Percentiles rank a stretch among this genome's conserved stretches.
These are phyloP conservation scores for Acrocalymma vagum DNA, from an alignment of 2,329 filamentous ascomycete genomes.

Conservation along the genomic window DNA sequence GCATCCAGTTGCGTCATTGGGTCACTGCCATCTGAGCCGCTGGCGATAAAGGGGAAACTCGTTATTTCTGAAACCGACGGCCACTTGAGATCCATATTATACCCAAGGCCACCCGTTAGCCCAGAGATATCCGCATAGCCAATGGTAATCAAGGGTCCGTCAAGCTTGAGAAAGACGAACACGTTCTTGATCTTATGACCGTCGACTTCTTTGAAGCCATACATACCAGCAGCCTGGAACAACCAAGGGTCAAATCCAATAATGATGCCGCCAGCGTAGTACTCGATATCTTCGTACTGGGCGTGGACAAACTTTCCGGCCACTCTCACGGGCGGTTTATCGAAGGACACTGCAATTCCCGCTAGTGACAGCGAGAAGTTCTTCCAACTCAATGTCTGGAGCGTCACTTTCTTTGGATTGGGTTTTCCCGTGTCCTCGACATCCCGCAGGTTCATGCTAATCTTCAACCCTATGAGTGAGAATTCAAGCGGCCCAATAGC, in stretches of 20 bases:
- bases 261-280: background rate
- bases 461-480: too few relatives aligned
- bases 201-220: background rate
- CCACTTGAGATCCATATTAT: constrained; percentile 44
- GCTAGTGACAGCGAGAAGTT: too few relatives aligned
- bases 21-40: background rate
- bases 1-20: background rate
- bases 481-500: too few relatives aligned
- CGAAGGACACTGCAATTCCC: background rate
- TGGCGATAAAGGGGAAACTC: constrained; percentile 46
- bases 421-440: too few relatives aligned
- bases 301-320: background rate
- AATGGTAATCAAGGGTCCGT: constrained; percentile 50
- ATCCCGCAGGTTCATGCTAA: too few relatives aligned
- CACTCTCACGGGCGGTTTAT: background rate
- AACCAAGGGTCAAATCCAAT: background rate
- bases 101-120: constrained; percentile 52
- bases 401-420: too few relatives aligned
- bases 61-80: constrained; percentile 38
- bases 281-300: background rate
- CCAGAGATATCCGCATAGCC: constrained; percentile 49
- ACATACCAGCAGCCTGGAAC: background rate
- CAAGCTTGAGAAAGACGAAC: constrained; percentile 50
- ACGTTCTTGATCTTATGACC: constrained; percentile 31
- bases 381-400: too few relatives aligned